Conservation (phyloP, 2,329 filamentous ascomycete species). For the Camillea tinctor region DNA sequence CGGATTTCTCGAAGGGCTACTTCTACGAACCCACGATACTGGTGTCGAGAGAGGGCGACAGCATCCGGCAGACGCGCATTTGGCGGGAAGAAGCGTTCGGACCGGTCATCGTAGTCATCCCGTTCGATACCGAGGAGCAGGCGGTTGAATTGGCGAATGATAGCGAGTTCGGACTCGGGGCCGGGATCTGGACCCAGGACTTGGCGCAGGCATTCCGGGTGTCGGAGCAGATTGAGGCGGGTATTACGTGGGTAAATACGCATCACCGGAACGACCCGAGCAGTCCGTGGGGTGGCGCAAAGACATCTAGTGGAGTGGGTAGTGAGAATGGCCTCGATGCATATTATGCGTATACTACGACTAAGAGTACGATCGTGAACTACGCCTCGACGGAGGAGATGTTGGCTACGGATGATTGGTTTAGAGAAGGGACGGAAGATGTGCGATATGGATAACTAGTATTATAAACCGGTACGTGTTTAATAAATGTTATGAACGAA, state of each 20-base stretch:
- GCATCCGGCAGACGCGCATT: constrained; percentile 69
- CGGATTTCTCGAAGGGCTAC: constrained; percentile 58
- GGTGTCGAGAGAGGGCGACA: constrained; percentile 48
- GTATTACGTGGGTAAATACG: constrained; percentile 57
- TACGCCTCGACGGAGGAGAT: constrained; percentile 58
- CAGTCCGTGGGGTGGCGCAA: constrained; percentile 67
- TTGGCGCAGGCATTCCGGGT: constrained; percentile 72
- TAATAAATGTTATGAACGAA: not conserved
- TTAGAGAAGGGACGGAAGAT: constrained; percentile 53
- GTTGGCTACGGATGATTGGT: constrained; percentile 63
- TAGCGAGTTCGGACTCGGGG: constrained; percentile 73
- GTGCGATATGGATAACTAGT: constrained; percentile 58
- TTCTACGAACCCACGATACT: constrained; percentile 83
- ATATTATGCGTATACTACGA: constrained; percentile 56
- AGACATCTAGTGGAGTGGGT: constrained; percentile 62
- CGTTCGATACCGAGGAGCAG: constrained; percentile 72
- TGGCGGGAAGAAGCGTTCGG: constrained; percentile 83
- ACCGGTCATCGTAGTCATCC: constrained; percentile 72
- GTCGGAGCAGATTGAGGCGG: constrained; percentile 67
- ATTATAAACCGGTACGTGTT: not conserved
- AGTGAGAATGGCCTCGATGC: constrained; percentile 72
- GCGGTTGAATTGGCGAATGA: constrained; percentile 70
- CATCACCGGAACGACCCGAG: constrained; percentile 73
- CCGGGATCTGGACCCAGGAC: constrained; percentile 74
- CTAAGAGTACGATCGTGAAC: constrained; percentile 69